Percentiles rank a stretch among this genome's conserved stretches.
Conservation (phyloP, 345 rosid species). For the Arabis alpina region DNA sequence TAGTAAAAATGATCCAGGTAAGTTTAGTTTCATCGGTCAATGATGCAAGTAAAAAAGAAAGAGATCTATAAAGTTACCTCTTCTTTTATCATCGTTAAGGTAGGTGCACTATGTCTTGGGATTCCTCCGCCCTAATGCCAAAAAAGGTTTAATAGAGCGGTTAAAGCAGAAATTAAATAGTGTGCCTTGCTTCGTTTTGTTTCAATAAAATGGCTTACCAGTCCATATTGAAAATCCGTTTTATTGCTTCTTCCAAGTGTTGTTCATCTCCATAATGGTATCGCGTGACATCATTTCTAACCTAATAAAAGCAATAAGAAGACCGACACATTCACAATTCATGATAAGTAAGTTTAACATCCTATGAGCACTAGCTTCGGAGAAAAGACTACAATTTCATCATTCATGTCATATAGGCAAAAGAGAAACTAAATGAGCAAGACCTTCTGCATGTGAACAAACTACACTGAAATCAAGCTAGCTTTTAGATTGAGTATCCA, state of each 20-base stretch:
- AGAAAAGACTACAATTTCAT: no score
- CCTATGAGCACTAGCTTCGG: background rate
- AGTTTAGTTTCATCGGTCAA: constrained; percentile 5
- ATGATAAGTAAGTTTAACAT: background rate
- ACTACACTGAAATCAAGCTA: no score
- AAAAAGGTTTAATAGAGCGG: background rate
- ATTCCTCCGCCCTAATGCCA: constrained; percentile 80
- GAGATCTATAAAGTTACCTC: constrained; percentile 53
- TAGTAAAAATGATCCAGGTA: background rate
- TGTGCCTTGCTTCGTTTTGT: background rate
- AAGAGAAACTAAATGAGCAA: no score
- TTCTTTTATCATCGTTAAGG: constrained; percentile 73
- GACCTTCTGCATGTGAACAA: no score
- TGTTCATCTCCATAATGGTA: constrained; percentile 96
- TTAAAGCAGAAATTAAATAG: background rate
- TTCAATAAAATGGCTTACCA: constrained; percentile 52
- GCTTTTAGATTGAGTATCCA: no score
- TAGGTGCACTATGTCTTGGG: constrained; percentile 88
- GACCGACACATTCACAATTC: background rate
- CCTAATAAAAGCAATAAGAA: constrained; percentile 46
- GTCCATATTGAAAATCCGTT: constrained; percentile 90
- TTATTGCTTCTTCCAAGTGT: constrained; percentile 90
- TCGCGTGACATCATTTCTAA: constrained; percentile 84
- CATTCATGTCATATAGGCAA: no score
- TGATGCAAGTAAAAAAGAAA: background rate